Percentiles rank a stretch among this genome's conserved stretches.
phyloP scores from a whole-genome alignment of 2,329 filamentous ascomycete genomes.

The Ophiostoma novo-ulmi region DNA sequence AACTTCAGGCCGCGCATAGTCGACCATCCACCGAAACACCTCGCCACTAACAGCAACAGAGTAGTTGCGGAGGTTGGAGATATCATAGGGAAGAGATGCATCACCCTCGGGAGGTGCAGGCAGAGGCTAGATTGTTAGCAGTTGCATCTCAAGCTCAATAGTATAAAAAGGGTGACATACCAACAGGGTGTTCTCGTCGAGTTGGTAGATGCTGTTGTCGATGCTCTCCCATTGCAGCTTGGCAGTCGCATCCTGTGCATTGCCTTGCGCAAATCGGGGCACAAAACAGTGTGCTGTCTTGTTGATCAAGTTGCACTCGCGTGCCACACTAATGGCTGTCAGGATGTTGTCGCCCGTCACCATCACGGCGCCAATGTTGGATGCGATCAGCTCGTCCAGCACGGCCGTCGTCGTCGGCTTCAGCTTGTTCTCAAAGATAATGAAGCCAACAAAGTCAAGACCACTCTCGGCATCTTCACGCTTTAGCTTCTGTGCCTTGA shows the following conservation, averaged over 20 bases:
- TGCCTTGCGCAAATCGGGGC: conserved; percentile 76
- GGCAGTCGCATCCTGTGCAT: conserved; percentile 66
- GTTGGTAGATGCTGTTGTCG: conserved; percentile 71
- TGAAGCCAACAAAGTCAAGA: conserved; percentile 89
- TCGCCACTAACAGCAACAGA: conserved; percentile 86
- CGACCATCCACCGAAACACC: conserved; percentile 92
- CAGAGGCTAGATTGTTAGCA: background rate
- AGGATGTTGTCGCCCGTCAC: conserved; percentile 97
- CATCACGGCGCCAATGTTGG: conserved; percentile 88
- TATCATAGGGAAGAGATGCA: conserved; percentile 65
- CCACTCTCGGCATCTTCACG: conserved; percentile 76
- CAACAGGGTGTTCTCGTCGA: conserved; percentile 73
- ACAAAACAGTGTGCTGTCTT: conserved; percentile 84
- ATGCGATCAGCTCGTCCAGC: conserved; percentile 72
- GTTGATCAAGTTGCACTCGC: conserved; percentile 81
- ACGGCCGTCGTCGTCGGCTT: conserved; percentile 80
- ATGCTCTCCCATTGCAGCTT: conserved; percentile 87
- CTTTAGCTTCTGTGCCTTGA: conserved; percentile 91
- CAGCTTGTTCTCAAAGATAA: conserved; percentile 97
- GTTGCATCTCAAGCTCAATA: conserved; percentile 41
- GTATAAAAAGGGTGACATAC: conserved; percentile 15
- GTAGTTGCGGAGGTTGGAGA: conserved; percentile 76
- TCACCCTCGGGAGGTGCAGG: background rate
- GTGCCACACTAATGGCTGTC: conserved; percentile 90
- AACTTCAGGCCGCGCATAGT: conserved; percentile 77